Conservation (phyloP, 306 rosid species). For the Ochetophila trinervis region DNA sequence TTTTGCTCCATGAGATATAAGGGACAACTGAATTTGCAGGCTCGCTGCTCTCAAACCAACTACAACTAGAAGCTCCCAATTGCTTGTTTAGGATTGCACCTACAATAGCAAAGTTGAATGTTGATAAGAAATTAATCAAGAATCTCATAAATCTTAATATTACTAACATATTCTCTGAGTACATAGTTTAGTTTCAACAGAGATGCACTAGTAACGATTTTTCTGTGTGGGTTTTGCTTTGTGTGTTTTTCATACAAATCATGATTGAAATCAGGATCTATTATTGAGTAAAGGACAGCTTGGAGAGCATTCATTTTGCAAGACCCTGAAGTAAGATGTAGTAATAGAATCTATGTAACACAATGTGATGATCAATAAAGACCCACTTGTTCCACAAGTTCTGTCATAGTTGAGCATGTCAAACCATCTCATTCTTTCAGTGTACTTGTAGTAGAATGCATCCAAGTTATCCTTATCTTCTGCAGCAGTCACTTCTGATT, state of each 20-base stretch:
- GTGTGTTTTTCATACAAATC: too few relatives aligned
- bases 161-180: too few relatives aligned
- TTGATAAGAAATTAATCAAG: background rate
- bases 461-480: conserved; percentile 6
- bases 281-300: too few relatives aligned
- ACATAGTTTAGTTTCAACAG: too few relatives aligned
- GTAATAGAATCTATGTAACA: background rate
- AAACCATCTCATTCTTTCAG: conserved; percentile 22
- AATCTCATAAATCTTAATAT: too few relatives aligned
- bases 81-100: conserved; percentile 18
- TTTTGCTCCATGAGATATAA: conserved; percentile 2
- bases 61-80: conserved; percentile 4
- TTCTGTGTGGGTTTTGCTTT: background rate
- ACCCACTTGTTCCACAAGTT: conserved; percentile 21
- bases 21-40: background rate
- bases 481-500: background rate
- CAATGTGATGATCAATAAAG: background rate
- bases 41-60: conserved; percentile 4
- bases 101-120: conserved; percentile 1
- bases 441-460: conserved; percentile 6
- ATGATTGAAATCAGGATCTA: too few relatives aligned
- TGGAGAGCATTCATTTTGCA: too few relatives aligned
- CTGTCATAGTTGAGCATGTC: conserved; percentile 18
- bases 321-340: too few relatives aligned
- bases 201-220: background rate